Conservation (phyloP, 345 rosid genomes). For the Cardamine resedifolia region DNA sequence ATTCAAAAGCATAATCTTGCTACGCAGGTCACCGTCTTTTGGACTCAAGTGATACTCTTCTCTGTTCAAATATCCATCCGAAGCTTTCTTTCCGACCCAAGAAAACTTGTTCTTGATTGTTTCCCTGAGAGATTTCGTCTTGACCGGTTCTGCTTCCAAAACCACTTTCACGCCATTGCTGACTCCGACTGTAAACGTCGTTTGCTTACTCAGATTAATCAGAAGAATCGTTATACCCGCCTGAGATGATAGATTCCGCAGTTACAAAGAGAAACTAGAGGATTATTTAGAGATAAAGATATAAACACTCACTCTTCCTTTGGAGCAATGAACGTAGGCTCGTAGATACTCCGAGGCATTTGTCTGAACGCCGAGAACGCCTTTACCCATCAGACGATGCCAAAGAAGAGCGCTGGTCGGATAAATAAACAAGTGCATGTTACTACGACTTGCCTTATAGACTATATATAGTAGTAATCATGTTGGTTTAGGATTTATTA, state of each 20-base stretch:
- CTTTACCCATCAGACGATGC: constrained; percentile 95
- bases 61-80: constrained; percentile 46
- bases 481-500: neutral
- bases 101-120: constrained; percentile 59
- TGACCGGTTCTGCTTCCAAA: constrained; percentile 27
- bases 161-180: constrained; percentile 47
- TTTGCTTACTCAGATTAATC: constrained; percentile 73
- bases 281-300: constrained; percentile 36
- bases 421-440: neutral
- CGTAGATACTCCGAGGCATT: constrained; percentile 63
- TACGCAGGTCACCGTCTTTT: constrained; percentile 58
- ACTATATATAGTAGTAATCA: neutral
- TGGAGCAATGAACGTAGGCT: constrained; percentile 82
- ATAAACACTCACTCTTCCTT: constrained; percentile 69
- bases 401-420: constrained; percentile 80
- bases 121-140: constrained; percentile 38
- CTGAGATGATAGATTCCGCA: constrained; percentile 45
- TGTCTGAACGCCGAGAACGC: constrained; percentile 57
- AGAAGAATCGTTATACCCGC: constrained; percentile 76
- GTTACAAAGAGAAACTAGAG: constrained; percentile 25
- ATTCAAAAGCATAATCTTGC: constrained; percentile 75
- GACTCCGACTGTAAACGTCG: constrained; percentile 49
- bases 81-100: constrained; percentile 60
- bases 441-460: neutral
- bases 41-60: constrained; percentile 94